Evolutionary conservation across 2,329 filamentous ascomycete species (phyloP).

Genomic region (Ceratocystis eucalypticola): DNA sequence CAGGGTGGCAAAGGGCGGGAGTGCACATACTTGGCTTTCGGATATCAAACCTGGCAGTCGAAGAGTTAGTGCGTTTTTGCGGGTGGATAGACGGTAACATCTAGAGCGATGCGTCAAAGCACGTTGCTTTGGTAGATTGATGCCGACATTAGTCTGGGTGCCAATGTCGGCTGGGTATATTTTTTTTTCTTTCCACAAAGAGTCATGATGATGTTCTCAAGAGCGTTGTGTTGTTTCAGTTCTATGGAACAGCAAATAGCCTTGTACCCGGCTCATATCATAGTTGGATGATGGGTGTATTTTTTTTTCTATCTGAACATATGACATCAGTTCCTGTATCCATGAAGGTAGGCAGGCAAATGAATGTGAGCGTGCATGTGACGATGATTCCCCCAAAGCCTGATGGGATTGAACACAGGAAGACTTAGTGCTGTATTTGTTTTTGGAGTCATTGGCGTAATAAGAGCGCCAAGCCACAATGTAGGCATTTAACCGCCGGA

Average conservation of each 20-base stretch:
- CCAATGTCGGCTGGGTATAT: slow-evolving; percentile 9
- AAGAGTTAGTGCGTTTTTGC: slow-evolving; percentile 1
- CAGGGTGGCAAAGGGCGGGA: background rate
- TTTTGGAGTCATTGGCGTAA: background rate
- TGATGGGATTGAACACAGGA: too few relatives aligned
- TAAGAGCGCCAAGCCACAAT: background rate
- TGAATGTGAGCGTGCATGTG: too few relatives aligned
- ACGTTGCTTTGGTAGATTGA: background rate
- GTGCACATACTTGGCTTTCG: background rate
- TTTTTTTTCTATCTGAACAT: slow-evolving; percentile 8
- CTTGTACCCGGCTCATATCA: slow-evolving; percentile 11
- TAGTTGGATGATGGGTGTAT: slow-evolving; percentile 8
- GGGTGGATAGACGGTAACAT: slow-evolving; percentile 3
- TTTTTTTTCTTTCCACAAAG: slow-evolving; percentile 12
- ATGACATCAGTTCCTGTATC: background rate
- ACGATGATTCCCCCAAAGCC: too few relatives aligned
- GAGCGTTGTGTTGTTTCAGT: background rate
- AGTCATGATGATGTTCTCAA: background rate
- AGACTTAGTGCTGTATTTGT: background rate
- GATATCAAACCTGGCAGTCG: background rate
- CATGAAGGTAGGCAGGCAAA: background rate
- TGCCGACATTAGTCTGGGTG: background rate
- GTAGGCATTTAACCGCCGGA: background rate
- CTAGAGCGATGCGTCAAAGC: background rate
- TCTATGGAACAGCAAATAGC: background rate